phyloP scores from a whole-genome alignment of 352 stramenopile genomes.

The Lagenidium sp. region DNA sequence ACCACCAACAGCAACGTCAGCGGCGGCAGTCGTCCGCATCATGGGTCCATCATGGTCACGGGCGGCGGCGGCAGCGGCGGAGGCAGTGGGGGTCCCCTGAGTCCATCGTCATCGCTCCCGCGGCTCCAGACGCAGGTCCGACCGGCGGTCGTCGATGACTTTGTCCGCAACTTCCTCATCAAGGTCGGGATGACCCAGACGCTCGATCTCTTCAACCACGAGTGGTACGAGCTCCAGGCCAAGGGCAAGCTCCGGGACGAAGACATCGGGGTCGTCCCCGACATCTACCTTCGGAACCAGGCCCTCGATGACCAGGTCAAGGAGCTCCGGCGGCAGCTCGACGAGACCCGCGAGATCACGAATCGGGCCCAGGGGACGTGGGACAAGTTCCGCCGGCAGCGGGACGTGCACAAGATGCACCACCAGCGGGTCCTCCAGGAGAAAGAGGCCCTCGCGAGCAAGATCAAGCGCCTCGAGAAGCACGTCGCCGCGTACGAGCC shows the following conservation, averaged over 20 bases:
- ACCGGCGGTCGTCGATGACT: conserved; percentile 90
- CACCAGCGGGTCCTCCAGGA: conserved; percentile 94
- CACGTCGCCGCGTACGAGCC: conserved; percentile 91
- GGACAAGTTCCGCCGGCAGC: conserved; percentile 94
- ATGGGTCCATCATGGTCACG: too few relatives aligned
- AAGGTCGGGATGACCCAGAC: conserved; percentile 87
- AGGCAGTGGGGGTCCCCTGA: not conserved
- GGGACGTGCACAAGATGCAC: conserved; percentile 94
- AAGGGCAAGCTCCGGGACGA: conserved; percentile 90
- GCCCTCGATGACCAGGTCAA: conserved; percentile 88
- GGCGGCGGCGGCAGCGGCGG: not conserved
- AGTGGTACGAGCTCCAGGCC: conserved; percentile 93
- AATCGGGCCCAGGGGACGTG: conserved; percentile 89
- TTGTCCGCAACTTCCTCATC: conserved; percentile 94
- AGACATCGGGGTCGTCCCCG: conserved; percentile 85
- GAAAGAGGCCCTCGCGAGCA: conserved; percentile 87
- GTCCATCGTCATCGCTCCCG: conserved; percentile 5
- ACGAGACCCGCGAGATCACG: conserved; percentile 86
- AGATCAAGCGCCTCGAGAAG: conserved; percentile 89
- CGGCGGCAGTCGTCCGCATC: too few relatives aligned
- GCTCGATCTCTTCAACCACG: conserved; percentile 93
- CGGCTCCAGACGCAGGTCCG: conserved; percentile 57
- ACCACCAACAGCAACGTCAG: not conserved
- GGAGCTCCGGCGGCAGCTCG: conserved; percentile 71
- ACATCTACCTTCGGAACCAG: conserved; percentile 93